A percentile compares a stretch with the other conserved stretches of the same genome.
Conservation (phyloP, 805 yeast genomes). For the Wickerhamomyces kurtzmanii region DNA sequence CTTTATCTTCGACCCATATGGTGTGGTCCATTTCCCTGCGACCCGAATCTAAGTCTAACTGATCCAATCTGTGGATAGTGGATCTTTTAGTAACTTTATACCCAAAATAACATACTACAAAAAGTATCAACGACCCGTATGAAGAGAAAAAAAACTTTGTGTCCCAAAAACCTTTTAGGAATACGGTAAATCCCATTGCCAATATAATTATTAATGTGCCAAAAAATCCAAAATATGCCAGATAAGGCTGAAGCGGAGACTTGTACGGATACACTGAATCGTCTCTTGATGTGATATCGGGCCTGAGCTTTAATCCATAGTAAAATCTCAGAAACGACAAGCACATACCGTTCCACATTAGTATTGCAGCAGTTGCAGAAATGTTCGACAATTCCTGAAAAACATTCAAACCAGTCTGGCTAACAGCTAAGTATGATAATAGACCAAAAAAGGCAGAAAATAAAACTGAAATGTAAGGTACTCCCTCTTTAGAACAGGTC, state of each 20-base stretch:
- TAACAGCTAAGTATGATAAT: constrained; percentile 50
- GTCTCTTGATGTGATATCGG: constrained; percentile 55
- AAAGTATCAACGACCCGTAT: constrained; percentile 51
- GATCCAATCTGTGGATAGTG: constrained; percentile 56
- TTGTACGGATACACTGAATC: constrained; percentile 59
- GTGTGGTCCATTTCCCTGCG: constrained; percentile 74
- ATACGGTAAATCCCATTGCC: constrained; percentile 54
- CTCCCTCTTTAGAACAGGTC: constrained; percentile 51
- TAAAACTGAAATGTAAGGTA: constrained; percentile 61
- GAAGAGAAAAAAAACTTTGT: constrained; percentile 53
- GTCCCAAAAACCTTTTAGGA: constrained; percentile 48
- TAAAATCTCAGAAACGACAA: constrained; percentile 54
- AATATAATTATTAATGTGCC: constrained; percentile 42
- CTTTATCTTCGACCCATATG: constrained; percentile 69
- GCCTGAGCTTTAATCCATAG: constrained; percentile 48
- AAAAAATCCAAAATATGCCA: constrained; percentile 51
- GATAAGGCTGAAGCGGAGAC: constrained; percentile 62
- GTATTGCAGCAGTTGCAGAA: constrained; percentile 63
- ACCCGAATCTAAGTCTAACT: constrained; percentile 75
- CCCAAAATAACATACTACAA: constrained; percentile 37
- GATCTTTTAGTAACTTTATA: constrained; percentile 56
- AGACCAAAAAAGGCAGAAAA: constrained; percentile 53
- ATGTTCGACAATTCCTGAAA: constrained; percentile 61
- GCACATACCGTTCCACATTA: constrained; percentile 75
- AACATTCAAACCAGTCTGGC: constrained; percentile 45